A percentile compares a stretch with the other conserved stretches of the same genome.
phyloP scores from a whole-genome alignment of 352 stramenopile genomes.

The Phytophthora capsici region DNA sequence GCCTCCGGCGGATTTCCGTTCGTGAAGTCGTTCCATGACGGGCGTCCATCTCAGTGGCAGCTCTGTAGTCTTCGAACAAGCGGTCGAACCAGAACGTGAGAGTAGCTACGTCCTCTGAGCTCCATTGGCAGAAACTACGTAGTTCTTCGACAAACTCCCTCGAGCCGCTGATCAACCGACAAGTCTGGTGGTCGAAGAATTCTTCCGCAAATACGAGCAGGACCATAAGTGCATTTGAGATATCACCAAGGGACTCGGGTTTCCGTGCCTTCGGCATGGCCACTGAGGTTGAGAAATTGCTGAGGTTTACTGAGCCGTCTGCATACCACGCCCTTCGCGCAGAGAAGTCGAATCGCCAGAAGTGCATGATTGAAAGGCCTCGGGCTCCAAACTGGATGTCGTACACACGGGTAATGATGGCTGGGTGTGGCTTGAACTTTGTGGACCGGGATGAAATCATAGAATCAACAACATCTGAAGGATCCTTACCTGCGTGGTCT shows the following conservation, averaged over 20 bases:
- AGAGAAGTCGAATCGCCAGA: slow-evolving; percentile 17
- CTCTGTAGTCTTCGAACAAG: slow-evolving; percentile 9
- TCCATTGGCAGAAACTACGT: slow-evolving; percentile 1
- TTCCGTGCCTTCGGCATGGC: not conserved
- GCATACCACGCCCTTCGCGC: slow-evolving; percentile 14
- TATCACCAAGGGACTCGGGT: not conserved
- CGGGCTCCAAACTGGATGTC: slow-evolving; percentile 16
- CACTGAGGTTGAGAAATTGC: slow-evolving; percentile 6
- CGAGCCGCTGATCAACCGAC: not conserved
- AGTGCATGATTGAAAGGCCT: slow-evolving; percentile 19
- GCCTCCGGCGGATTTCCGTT: not conserved
- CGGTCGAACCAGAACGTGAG: slow-evolving; percentile 8
- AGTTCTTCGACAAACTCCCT: slow-evolving; percentile 10
- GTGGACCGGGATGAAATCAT: slow-evolving; percentile 25
- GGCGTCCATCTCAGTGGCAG: not conserved
- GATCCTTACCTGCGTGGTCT: slow-evolving; percentile 14
- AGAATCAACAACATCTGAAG: not conserved
- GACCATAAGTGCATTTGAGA: slow-evolving; percentile 13
- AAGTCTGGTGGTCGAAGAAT: slow-evolving; percentile 9
- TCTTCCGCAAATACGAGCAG: slow-evolving; percentile 13
- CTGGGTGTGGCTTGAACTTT: slow-evolving; percentile 23
- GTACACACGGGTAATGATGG: slow-evolving; percentile 6
- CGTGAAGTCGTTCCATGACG: not conserved
- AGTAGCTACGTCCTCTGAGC: not conserved
- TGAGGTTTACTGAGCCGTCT: slow-evolving; percentile 14